phyloP scores from a whole-genome alignment of 805 yeast species.

The Priceomyces carsonii region DNA sequence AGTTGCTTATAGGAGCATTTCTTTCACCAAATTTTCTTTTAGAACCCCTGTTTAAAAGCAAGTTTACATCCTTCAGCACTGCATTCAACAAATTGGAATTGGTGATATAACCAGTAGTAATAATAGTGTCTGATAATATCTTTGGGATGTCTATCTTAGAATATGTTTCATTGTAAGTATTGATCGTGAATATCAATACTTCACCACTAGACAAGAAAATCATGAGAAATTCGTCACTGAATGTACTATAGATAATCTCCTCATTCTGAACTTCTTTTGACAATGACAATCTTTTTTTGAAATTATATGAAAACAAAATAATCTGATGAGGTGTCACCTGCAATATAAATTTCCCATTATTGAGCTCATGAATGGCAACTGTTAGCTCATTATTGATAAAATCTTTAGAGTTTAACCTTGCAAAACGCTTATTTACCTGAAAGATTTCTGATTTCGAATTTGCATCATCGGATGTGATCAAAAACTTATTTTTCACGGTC shows the following conservation, averaged over 20 bases:
- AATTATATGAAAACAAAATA: constrained; percentile 57
- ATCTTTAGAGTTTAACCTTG: constrained; percentile 58
- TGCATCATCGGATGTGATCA: constrained; percentile 70
- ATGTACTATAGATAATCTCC: constrained; percentile 63
- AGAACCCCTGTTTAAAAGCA: constrained; percentile 25
- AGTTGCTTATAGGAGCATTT: constrained; percentile 5
- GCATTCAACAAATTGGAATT: constrained; percentile 39
- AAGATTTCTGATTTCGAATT: constrained; percentile 69
- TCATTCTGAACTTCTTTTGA: constrained; percentile 42
- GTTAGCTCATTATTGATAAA: constrained; percentile 67
- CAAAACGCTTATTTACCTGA: constrained; percentile 60
- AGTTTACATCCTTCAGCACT: constrained; percentile 29
- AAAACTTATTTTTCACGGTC: constrained; percentile 63
- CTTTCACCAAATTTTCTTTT: constrained; percentile 28
- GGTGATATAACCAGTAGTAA: constrained; percentile 69
- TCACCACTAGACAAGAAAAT: constrained; percentile 71
- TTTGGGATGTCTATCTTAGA: constrained; percentile 40
- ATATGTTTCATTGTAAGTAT: constrained; percentile 38
- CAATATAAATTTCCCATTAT: constrained; percentile 57
- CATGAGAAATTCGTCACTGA: constrained; percentile 63
- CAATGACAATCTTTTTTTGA: constrained; percentile 52
- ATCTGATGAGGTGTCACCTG: constrained; percentile 74
- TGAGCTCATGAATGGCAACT: constrained; percentile 63
- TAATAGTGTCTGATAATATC: constrained; percentile 48
- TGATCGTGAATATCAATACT: constrained; percentile 51